phyloP scores from a whole-genome alignment of 225 moss, liverwort and hornwort genomes.

The Antitrichia curtipendula region DNA sequence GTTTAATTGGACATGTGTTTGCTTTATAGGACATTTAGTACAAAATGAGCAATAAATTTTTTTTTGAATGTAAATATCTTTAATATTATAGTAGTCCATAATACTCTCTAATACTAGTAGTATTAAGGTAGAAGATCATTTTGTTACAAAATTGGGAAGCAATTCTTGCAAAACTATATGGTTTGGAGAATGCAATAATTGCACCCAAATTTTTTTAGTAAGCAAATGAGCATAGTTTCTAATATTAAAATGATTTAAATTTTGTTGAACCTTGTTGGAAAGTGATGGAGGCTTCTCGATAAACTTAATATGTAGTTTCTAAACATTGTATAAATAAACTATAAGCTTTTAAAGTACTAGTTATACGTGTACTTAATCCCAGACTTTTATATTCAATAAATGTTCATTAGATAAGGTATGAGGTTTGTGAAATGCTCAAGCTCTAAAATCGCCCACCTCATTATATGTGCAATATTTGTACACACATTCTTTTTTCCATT shows the following conservation, averaged over 20 bases:
- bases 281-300: neutral
- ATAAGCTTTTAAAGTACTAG: neutral
- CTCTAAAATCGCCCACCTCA: too few species aligned
- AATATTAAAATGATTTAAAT: neutral
- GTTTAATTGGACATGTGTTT: neutral
- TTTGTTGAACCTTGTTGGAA: neutral
- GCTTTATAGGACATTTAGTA: neutral
- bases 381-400: fast-evolving
- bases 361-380: neutral
- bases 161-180: neutral
- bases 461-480: too few species aligned
- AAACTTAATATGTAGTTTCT: too few species aligned
- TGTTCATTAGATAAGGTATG: too few species aligned
- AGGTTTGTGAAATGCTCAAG: too few species aligned
- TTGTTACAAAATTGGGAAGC: neutral
- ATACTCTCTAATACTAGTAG: neutral
- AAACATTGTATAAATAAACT: neutral
- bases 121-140: neutral
- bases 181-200: neutral
- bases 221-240: too few species aligned
- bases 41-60: neutral
- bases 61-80: neutral
- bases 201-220: too few species aligned
- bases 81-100: too few species aligned
- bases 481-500: too few species aligned